Evolutionary conservation across 352 stramenopile species (phyloP).

Genomic region (Thraustotheca clavata): DNA sequence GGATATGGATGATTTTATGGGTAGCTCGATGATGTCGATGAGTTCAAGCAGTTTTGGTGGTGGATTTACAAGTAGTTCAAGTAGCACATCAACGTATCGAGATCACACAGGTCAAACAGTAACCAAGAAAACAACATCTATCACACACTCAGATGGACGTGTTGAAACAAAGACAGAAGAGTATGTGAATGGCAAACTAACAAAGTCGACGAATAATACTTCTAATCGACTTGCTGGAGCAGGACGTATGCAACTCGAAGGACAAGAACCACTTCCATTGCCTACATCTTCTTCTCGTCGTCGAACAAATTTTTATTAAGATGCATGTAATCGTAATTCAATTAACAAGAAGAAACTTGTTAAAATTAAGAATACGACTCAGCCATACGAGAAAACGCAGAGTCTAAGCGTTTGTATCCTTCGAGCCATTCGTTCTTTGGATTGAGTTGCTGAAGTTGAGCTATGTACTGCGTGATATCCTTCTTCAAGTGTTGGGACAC

Average conservation of each 20-base stretch:
- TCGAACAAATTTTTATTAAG: neutral
- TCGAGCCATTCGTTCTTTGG: slow-evolving; percentile 61
- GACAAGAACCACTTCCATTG: neutral
- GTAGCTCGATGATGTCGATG: slow-evolving; percentile 22
- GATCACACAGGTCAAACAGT: slow-evolving; percentile 61
- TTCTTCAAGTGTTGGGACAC: slow-evolving; percentile 88
- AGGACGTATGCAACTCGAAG: slow-evolving; percentile 54
- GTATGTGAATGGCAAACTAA: slow-evolving; percentile 53
- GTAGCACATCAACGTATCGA: slow-evolving; percentile 53
- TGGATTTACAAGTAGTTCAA: slow-evolving; percentile 39
- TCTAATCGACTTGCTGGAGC: slow-evolving; percentile 34
- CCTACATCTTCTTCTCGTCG: neutral
- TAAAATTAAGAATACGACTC: slow-evolving; percentile 41
- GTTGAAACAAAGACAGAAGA: slow-evolving; percentile 59
- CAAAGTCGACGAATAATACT: slow-evolving; percentile 35
- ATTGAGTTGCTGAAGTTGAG: slow-evolving; percentile 71
- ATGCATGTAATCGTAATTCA: neutral
- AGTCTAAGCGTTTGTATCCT: slow-evolving; percentile 57
- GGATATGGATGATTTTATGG: slow-evolving; percentile 25
- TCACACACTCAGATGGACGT: slow-evolving; percentile 35
- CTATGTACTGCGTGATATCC: slow-evolving; percentile 43
- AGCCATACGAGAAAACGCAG: slow-evolving; percentile 55
- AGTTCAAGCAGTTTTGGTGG: slow-evolving; percentile 22
- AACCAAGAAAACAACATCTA: slow-evolving; percentile 71
- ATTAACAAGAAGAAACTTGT: neutral